Percentiles rank a stretch among this genome's conserved stretches.
Conservation (phyloP, 108 stramenopile genomes). For the Fragilariopsis cylindrus region DNA sequence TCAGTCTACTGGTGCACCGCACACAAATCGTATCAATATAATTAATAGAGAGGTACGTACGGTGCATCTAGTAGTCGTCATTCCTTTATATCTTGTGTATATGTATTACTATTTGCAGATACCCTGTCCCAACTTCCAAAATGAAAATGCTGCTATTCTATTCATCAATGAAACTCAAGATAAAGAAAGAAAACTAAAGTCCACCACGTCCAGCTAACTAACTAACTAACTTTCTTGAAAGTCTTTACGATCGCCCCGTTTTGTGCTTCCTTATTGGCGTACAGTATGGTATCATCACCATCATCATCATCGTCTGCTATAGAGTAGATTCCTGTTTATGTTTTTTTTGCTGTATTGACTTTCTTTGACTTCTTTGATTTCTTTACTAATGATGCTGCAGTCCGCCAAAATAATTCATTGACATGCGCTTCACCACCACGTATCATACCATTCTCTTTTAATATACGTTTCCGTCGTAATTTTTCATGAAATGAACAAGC, state of each 20-base stretch:
- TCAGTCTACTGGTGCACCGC: too few species aligned
- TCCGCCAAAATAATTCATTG: background rate
- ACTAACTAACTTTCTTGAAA: too few species aligned
- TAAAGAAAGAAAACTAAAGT: too few species aligned
- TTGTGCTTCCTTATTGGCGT: background rate
- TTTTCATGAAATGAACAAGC: constrained; percentile 82
- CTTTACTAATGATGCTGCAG: background rate
- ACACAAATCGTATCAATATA: too few species aligned
- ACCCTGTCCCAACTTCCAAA: too few species aligned
- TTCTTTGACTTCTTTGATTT: background rate
- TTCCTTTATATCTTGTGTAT: too few species aligned
- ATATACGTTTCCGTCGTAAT: constrained; percentile 54
- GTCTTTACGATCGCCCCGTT: background rate
- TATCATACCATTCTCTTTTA: constrained; percentile 50
- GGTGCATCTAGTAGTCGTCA: too few species aligned
- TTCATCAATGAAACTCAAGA: too few species aligned
- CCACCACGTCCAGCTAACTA: too few species aligned
- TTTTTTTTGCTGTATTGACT: background rate
- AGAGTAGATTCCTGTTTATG: background rate
- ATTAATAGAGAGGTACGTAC: too few species aligned
- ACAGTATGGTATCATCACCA: background rate
- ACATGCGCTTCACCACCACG: constrained; percentile 66
- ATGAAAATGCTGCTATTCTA: too few species aligned
- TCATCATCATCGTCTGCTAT: background rate
- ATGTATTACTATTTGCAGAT: too few species aligned